A percentile compares a stretch with the other conserved stretches of the same genome.
Conservation (phyloP, 495 filamentous ascomycete genomes). For the Hypomontagnella submonticulosa region DNA sequence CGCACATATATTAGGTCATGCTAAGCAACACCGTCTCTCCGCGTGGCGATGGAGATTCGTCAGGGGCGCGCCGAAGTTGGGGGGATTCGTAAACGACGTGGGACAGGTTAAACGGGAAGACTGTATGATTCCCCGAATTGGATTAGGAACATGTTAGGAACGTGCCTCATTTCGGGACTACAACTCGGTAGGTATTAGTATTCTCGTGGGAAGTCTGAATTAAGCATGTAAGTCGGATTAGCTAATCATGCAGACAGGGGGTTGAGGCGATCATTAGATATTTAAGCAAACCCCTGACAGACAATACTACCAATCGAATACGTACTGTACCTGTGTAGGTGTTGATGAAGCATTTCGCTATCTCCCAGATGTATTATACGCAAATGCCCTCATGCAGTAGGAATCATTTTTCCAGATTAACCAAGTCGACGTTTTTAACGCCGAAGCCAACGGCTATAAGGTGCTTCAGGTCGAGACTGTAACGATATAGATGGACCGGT, state of each 20-base stretch:
- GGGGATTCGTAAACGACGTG: conserved; percentile 28
- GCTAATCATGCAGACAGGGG: conserved; percentile 7
- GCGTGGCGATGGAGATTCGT: conserved; percentile 29
- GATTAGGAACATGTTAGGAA: conserved; percentile 10
- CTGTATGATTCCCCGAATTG: conserved; percentile 18
- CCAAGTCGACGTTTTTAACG: no score
- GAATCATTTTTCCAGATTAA: no score
- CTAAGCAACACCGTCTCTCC: conserved; percentile 28
- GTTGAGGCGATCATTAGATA: background rate
- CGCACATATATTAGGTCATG: conserved; percentile 41
- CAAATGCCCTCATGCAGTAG: no score
- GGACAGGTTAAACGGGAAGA: conserved; percentile 36
- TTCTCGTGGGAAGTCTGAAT: conserved; percentile 12
- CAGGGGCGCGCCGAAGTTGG: conserved; percentile 5
- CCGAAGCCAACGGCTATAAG: no score
- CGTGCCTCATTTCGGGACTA: conserved; percentile 13
- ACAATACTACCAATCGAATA: no score
- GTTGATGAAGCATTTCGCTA: no score
- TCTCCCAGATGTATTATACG: no score
- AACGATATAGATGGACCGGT: no score
- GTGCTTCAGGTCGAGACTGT: no score
- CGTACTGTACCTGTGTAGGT: no score
- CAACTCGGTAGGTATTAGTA: conserved; percentile 22
- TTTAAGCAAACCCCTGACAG: background rate
- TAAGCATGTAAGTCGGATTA: conserved; percentile 17